Conservation (phyloP, 768 basidiomycete species). For the Lactarius evosmus region DNA sequence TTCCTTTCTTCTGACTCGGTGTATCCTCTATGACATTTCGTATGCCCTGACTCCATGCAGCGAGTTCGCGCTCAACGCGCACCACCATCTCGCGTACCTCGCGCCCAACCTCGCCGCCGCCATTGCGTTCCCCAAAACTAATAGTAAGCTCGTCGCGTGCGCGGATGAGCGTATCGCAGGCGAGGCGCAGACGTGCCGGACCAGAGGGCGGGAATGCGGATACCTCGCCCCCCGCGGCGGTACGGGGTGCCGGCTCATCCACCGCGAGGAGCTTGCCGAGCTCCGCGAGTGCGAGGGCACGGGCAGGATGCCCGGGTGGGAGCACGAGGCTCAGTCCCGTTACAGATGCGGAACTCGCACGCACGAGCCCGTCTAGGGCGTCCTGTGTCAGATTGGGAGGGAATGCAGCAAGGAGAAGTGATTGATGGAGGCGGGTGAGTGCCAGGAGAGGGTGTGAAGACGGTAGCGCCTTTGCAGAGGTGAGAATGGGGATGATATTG, state of each 20-base stretch:
- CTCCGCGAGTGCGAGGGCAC: conserved; percentile 72
- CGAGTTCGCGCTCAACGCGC: conserved; percentile 68
- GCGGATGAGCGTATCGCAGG: conserved; percentile 58
- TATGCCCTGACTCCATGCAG: conserved; percentile 63
- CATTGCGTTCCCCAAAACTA: conserved; percentile 68
- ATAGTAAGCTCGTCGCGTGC: conserved; percentile 60
- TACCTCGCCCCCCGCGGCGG: conserved; percentile 17
- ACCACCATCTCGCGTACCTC: conserved; percentile 59
- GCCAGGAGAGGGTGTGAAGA: conserved; percentile 77
- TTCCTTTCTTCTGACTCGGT: conserved; percentile 15
- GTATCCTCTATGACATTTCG: conserved; percentile 52
- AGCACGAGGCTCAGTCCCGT: conserved; percentile 55
- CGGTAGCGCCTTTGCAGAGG: conserved; percentile 55
- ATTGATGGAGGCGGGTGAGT: conserved; percentile 65
- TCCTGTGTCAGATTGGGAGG: conserved; percentile 43
- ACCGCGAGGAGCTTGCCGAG: conserved; percentile 78
- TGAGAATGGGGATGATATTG: conserved; percentile 63
- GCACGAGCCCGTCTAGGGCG: conserved; percentile 59
- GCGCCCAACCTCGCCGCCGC: conserved; percentile 68
- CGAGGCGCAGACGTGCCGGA: conserved; percentile 56
- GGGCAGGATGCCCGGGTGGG: conserved; percentile 66
- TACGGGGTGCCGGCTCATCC: conserved; percentile 58
- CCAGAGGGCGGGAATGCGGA: conserved; percentile 64
- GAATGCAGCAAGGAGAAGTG: conserved; percentile 58
- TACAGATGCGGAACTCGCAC: conserved; percentile 50